Evolutionary conservation across 2,329 filamentous ascomycete species (phyloP).

Genomic region (Neofusicoccum laricinum): DNA sequence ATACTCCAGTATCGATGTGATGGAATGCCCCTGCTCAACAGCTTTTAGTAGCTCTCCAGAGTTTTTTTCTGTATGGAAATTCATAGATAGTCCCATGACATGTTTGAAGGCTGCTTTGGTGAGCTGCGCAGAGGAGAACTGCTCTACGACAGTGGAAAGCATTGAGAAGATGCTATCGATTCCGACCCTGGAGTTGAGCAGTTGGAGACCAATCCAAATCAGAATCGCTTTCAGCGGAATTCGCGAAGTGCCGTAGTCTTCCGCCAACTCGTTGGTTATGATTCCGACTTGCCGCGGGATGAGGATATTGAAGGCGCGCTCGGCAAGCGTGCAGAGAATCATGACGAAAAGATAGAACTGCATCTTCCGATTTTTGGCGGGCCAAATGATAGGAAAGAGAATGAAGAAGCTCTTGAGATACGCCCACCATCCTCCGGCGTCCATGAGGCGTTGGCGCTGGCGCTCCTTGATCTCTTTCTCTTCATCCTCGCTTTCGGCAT

Average conservation of each 20-base stretch:
- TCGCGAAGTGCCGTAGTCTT: conserved; percentile 42
- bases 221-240: conserved; percentile 55
- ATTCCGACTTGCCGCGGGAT: conserved; percentile 79
- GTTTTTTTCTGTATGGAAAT: conserved; percentile 66
- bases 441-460: conserved; percentile 62
- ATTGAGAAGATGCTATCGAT: conserved; percentile 50
- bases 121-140: conserved; percentile 57
- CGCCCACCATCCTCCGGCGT: conserved; percentile 72
- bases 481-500: conserved; percentile 48
- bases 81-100: conserved; percentile 66
- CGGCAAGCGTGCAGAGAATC: conserved; percentile 63
- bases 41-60: conserved; percentile 64
- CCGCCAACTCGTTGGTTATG: conserved; percentile 67
- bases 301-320: conserved; percentile 71
- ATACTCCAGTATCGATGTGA: conserved; percentile 59
- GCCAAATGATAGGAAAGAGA: conserved; percentile 78
- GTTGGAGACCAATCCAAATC: conserved; percentile 42
- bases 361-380: conserved; percentile 61
- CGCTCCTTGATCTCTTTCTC: conserved; percentile 54
- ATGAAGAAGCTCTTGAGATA: conserved; percentile 73
- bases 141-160: conserved; percentile 55
- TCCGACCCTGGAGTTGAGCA: conserved; percentile 51
- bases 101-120: conserved; percentile 63
- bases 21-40: conserved; percentile 60
- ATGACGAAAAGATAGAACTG: conserved; percentile 68